Base-by-base conservation (phyloP, 2,329 filamentous ascomycete genomes). In the Tolypocladium tropicale region DNA sequence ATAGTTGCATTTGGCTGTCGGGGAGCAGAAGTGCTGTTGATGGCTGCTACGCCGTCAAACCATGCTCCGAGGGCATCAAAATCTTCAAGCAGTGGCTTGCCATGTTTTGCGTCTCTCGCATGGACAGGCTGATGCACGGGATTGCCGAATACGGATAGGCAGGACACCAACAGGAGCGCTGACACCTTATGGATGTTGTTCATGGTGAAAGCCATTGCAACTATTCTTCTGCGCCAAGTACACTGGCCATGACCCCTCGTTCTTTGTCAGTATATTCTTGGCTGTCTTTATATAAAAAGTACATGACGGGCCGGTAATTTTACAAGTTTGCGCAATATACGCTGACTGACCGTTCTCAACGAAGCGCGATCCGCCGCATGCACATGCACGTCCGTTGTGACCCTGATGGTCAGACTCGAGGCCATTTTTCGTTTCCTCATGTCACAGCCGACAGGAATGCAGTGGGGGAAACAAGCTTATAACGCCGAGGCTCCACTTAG, bases 41-140 rank as follows among this genome's bases (percentile, higher is more conserved):
- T 67, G 56, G 68, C 69, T 7, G 68, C 65, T 2, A 75, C 65
- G 3, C 69, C 70, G 34, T 74, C 68, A 46, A 74, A 75, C 71
- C 72, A 74, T 1, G 70, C 67, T 0, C 72, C 71, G 57, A 69
- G 64, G 4, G 67, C 62, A 55, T 74, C 69, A 52, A 63, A 62
- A 52, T 63, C 61, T 28, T 60, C 25, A 21, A 61, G 52, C 4
- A 60, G 50, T 10, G 51, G 51, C 32, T 36, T 28, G 25, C 2
- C 25, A 48, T 48, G 6, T 9, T 25, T 48, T 2, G 25, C 6
- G 25, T 11, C 6, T 4, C 23, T n/a, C 5, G 18, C 3, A 28
- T 16, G 23, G 12, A 5, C 43, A 9, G 23, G 14, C 3, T 48
- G 25, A n/a, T 48, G 25, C 16, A 30, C 43, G 6, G 43, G 43